Conservation (phyloP, 2,329 filamentous ascomycete genomes). For the Colletotrichum magnum region DNA sequence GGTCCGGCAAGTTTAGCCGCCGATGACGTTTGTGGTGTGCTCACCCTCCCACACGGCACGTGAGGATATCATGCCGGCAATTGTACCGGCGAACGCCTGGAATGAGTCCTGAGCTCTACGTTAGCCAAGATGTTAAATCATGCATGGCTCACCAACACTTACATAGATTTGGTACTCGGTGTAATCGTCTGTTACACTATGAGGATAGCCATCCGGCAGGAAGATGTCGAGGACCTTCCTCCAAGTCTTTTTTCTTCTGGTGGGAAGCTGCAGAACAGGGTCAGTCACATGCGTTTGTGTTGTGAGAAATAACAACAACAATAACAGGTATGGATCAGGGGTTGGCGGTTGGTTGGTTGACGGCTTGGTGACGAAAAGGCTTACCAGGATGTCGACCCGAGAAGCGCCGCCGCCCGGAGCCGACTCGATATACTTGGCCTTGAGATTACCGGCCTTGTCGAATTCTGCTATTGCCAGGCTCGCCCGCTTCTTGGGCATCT, state of each 20-base stretch:
- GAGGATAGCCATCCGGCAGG: slow-evolving; percentile 34
- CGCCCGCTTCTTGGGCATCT: slow-evolving; percentile 1
- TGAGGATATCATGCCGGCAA: slow-evolving; percentile 39
- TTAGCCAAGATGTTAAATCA: background rate
- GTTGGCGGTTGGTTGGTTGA: background rate
- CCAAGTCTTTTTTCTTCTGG: slow-evolving; percentile 32
- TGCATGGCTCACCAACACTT: background rate
- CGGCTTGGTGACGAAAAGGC: background rate
- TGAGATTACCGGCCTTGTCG: slow-evolving; percentile 35
- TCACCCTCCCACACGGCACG: slow-evolving; percentile 39
- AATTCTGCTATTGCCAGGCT: slow-evolving; percentile 25
- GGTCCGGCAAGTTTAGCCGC: background rate
- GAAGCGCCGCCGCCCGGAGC: slow-evolving; percentile 17
- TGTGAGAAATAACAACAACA: background rate
- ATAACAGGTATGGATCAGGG: slow-evolving; percentile 11
- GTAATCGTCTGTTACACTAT: slow-evolving; percentile 38
- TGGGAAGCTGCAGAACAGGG: slow-evolving; percentile 16
- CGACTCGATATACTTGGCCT: slow-evolving; percentile 36
- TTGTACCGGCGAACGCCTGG: slow-evolving; percentile 36
- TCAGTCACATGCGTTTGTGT: slow-evolving; percentile 23
- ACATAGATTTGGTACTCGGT: slow-evolving; percentile 36
- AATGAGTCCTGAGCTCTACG: slow-evolving; percentile 18
- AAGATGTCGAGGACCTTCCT: slow-evolving; percentile 31
- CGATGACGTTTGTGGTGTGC: background rate
- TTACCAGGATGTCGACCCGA: slow-evolving; percentile 34